phyloP scores from a whole-genome alignment of 1,139 yeast genomes.

The Torulaspora pretoriensis region DNA sequence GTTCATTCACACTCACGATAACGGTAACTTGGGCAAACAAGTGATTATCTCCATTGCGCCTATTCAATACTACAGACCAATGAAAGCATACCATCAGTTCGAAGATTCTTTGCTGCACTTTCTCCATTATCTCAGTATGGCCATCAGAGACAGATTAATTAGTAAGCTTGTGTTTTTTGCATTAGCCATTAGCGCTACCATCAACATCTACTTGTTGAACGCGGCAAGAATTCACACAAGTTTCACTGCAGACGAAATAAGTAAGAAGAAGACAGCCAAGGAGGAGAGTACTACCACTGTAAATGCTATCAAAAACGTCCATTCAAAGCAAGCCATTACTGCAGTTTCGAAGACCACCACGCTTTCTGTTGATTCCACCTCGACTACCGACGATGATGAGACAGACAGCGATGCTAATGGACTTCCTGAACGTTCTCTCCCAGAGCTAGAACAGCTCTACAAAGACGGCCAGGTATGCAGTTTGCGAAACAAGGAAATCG shows the following conservation, averaged over 20 bases:
- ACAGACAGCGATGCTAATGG: constrained; percentile 11
- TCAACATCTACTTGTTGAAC: constrained; percentile 79
- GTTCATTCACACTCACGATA: constrained; percentile 22
- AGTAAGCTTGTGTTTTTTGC: constrained; percentile 73
- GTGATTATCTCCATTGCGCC: constrained; percentile 66
- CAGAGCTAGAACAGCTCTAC: constrained; percentile 58
- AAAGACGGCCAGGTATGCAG: constrained; percentile 69
- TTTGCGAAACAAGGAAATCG: constrained; percentile 68
- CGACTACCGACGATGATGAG: constrained; percentile 12
- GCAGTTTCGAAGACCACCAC: constrained; percentile 8
- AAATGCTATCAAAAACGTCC: neutral
- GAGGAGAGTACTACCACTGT: neutral
- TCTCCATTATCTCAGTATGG: constrained; percentile 57
- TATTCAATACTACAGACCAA: constrained; percentile 64
- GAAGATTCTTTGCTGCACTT: constrained; percentile 59
- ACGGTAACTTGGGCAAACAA: constrained; percentile 20
- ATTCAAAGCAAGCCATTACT: constrained; percentile 2
- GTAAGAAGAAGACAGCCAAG: constrained; percentile 17
- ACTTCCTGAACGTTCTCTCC: constrained; percentile 42
- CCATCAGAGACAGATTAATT: constrained; percentile 78
- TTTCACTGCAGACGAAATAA: constrained; percentile 30
- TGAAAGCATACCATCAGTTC: constrained; percentile 55
- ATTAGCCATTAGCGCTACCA: constrained; percentile 69
- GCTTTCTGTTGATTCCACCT: constrained; percentile 7
- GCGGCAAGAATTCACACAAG: constrained; percentile 58